phyloP scores from a whole-genome alignment of 495 filamentous ascomycete genomes.

The Penicillium parvum region DNA sequence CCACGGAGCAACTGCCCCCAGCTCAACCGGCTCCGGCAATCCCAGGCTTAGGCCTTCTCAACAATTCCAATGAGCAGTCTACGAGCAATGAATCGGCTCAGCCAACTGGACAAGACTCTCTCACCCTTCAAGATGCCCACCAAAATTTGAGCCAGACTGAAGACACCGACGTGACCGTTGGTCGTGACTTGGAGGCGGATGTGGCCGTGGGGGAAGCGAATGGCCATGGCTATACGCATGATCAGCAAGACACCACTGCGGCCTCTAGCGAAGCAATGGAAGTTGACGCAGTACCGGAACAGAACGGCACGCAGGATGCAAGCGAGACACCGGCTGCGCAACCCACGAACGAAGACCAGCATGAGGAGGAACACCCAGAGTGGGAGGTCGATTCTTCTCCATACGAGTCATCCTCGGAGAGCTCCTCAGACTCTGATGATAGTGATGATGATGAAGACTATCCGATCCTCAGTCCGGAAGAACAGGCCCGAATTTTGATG shows the following conservation, averaged over 20 bases:
- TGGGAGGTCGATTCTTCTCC: constrained; percentile 66
- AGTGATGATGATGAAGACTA: constrained; percentile 70
- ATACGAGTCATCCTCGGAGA: constrained; percentile 53
- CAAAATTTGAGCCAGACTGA: too few relatives aligned
- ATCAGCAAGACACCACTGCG: constrained; percentile 1
- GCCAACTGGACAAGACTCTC: too few relatives aligned
- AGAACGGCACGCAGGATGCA: constrained; percentile 6
- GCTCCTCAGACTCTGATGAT: constrained; percentile 51
- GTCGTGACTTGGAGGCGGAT: too few relatives aligned
- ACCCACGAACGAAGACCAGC: constrained; percentile 30
- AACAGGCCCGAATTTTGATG: constrained; percentile 79
- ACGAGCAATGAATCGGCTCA: constrained; percentile 15
- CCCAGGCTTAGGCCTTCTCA: constrained; percentile 39
- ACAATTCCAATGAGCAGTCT: constrained; percentile 19
- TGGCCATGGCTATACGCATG: not conserved
- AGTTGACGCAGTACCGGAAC: constrained; percentile 22
- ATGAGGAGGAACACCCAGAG: constrained; percentile 63
- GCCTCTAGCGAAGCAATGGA: constrained; percentile 31
- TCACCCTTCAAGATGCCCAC: too few relatives aligned
- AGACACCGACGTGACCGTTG: too few relatives aligned
- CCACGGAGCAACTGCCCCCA: constrained; percentile 7
- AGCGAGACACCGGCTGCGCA: constrained; percentile 4
- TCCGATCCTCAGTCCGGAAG: constrained; percentile 66
- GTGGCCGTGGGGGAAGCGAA: not conserved
- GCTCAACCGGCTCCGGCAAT: constrained; percentile 25